Evolutionary conservation across 306 rosid genomes (phyloP), one percentile per base, ranked within the genome.

Genomic region (Clitoria ternatea): DNA sequence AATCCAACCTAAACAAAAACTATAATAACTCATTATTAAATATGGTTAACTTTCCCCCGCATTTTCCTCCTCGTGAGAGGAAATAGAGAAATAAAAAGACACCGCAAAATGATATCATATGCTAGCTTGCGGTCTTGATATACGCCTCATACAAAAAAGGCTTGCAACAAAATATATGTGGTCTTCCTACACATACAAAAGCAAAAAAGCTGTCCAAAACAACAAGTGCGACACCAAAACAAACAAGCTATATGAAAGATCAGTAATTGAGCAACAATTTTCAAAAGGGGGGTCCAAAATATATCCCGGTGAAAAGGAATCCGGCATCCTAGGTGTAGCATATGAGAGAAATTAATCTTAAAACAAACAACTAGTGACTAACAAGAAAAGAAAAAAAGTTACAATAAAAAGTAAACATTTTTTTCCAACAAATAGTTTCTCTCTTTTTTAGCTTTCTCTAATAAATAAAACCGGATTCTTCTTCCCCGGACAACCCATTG

Each of bases 301-400:
- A 84, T 86, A 88, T 87, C 73, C 84, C 93, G 99, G 99, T 87
- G 96, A 95, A 91, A 85, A 83, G 84, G 99, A 95, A 95, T 89
- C 97, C 90, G 91, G 95, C 75, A 77, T 66, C 85, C 81, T 76
- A 79, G 60, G 39, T 56, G 61, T 48, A 69, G 59, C 35, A 62
- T 62, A 86, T 0, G 32, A 55, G 77, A 83, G 82, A 79, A 84
- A 81, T n/a, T n/a, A n/a, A n/a, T 82, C 79, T 71, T 63, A 81
- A 69, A 78, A 72, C 81, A 81, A 54, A 68, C 72, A 63, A 61
- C 72, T 59, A 36, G 56, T 79, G 76, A 76, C 69, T 74, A 78
- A 65, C 79, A 82, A 74, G 13, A 47, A 39, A 82, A 74, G 13
- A 47, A 39, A 29, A 73, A 27, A 73, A 27, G 69, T 62, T 74